Percentiles rank a stretch among this genome's conserved stretches.
Evolutionary conservation across 202 grass and related monocot species (phyloP).

Genomic region (Setaria italica): DNA sequence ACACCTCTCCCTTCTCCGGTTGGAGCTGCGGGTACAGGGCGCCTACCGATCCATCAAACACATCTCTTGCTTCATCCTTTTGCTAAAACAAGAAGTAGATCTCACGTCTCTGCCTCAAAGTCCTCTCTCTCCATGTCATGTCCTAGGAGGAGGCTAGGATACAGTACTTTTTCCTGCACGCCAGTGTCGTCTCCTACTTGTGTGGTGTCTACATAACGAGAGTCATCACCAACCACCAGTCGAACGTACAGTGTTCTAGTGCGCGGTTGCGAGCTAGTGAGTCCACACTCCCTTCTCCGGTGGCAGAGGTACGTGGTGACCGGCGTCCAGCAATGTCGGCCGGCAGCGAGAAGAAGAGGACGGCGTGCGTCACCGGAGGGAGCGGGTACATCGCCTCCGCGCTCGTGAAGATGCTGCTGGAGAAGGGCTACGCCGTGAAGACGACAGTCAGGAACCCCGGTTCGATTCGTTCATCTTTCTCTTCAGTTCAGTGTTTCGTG

Average conservation of each 20-base stretch:
- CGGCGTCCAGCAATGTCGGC: neutral
- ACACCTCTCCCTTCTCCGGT: too few species aligned
- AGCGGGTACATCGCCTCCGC: conserved; percentile 73
- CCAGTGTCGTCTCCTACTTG: too few species aligned
- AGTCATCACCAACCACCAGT: too few species aligned
- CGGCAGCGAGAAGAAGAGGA: conserved; percentile 48
- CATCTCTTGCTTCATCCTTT: neutral
- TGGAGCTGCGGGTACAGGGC: too few species aligned
- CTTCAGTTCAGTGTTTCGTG: too few species aligned
- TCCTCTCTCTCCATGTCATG: neutral
- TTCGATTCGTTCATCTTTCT: too few species aligned
- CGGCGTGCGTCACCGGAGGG: conserved; percentile 76
- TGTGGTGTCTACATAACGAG: too few species aligned
- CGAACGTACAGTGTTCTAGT: too few species aligned
- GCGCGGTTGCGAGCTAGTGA: too few species aligned
- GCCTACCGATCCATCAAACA: too few species aligned
- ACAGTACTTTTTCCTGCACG: neutral
- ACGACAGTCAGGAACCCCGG: conserved; percentile 73
- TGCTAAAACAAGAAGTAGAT: neutral
- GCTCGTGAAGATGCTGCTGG: conserved; percentile 66
- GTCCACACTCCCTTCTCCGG: too few species aligned
- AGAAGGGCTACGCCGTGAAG: conserved; percentile 75
- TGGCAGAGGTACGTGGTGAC: too few species aligned
- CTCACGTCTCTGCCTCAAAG: neutral
- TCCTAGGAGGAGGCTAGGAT: neutral